Base-by-base conservation (phyloP, 495 filamentous ascomycete species). In the Darksidea phi region DNA sequence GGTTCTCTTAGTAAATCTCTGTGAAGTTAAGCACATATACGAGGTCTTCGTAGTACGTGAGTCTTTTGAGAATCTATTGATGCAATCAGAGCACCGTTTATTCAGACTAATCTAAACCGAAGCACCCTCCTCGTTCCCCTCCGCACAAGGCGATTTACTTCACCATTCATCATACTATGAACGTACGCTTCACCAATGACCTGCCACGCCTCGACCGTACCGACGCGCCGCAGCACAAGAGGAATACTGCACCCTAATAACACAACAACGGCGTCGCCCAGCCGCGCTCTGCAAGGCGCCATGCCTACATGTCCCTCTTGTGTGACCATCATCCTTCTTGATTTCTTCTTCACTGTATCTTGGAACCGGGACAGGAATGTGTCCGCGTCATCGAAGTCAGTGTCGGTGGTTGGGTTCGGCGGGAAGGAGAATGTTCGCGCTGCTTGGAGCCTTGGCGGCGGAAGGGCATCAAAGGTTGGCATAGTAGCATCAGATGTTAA, bases 181-280 rank as follows among this genome's bases (percentile, higher is more conserved):
- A 56, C 52, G 37, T 62, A 62, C 13, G 42, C 41, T 24, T 62
- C 59, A 10, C 59, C 59, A 11, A 62, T 47, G 8, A 62, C 59
- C 28, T 34, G 8, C 59, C 50, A 62, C 21, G 59, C 59, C 32
- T 62, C 59, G 26, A 50, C 24, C 8, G 36, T 21, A 6, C 59
- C 52, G 1, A 62, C 50, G 13, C 59, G 45, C 21, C 59, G 24
- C 8, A 62, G 25, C 7, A 62, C 48, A 12, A 62, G 38, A 15
- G 59, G 59, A 20, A 62, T 62, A 46, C 43, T 56, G 47, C 59
- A 62, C 6, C 59, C 59, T 11, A 62, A 56, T 34, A 62, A 18
- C 15, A 62, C 43, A 3, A 25, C 59, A 7, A 62, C 59, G 1
- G 47, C 52, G 32, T 62, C 59, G n/a, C 59, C 59, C 36, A 6